These are phyloP conservation scores for Teratosphaeria gauchensis DNA, from an alignment of 2,329 filamentous ascomycete species.

Conservation along the genomic window DNA sequence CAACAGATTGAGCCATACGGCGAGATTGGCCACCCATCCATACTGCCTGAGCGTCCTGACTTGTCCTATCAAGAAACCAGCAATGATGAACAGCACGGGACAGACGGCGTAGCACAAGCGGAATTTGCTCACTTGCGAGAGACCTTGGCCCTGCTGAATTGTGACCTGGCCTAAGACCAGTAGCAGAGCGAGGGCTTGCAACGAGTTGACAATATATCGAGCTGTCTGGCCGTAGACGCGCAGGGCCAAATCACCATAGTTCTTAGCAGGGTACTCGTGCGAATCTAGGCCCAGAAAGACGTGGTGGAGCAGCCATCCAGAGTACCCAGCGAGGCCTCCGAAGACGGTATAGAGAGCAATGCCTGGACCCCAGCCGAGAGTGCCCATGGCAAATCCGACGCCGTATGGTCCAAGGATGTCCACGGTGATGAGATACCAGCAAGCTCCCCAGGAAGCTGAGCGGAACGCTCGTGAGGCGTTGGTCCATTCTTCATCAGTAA, in stretches of 20 bases:
- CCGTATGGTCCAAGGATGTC: slow-evolving; percentile 32
- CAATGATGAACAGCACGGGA: slow-evolving; percentile 37
- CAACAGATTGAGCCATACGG: slow-evolving; percentile 47
- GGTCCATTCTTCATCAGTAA: slow-evolving; percentile 6
- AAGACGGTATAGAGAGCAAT: slow-evolving; percentile 31
- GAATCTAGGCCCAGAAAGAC: slow-evolving; percentile 26
- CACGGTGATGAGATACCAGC: slow-evolving; percentile 28
- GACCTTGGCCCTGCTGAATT: slow-evolving; percentile 44
- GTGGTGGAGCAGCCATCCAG: not conserved
- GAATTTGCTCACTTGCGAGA: slow-evolving; percentile 42
- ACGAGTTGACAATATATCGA: slow-evolving; percentile 29
- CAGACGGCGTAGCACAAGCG: slow-evolving; percentile 42
- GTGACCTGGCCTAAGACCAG: slow-evolving; percentile 45
- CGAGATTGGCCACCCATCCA: slow-evolving; percentile 47
- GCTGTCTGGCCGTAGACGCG: slow-evolving; percentile 29
- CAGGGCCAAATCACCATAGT: slow-evolving; percentile 34
- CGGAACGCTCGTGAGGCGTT: slow-evolving; percentile 26
- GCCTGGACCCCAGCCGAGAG: slow-evolving; percentile 27
- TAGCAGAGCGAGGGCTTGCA: slow-evolving; percentile 34
- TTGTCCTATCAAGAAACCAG: slow-evolving; percentile 46
- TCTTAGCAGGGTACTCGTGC: slow-evolving; percentile 30
- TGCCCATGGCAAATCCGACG: slow-evolving; percentile 19
- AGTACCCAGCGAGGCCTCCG: slow-evolving; percentile 22
- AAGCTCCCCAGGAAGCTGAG: slow-evolving; percentile 26
- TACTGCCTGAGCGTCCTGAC: slow-evolving; percentile 47